Conservation (phyloP, 257 asterid genomes). For the Capsicum chinense region DNA sequence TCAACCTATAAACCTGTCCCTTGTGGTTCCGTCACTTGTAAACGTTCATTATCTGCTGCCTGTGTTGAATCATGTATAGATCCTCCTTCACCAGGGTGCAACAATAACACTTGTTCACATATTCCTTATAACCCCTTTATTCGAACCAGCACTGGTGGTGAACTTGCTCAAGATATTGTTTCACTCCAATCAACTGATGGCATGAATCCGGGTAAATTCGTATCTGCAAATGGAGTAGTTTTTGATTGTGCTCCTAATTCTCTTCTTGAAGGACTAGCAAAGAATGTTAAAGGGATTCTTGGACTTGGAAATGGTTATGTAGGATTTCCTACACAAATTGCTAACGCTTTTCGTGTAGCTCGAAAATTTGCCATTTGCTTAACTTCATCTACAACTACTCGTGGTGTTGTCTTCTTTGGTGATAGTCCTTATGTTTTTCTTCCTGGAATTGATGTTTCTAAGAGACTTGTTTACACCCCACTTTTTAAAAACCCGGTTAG, state of each 20-base stretch:
- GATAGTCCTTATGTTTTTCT: constrained; percentile 20
- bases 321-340: background rate
- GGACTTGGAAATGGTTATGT: constrained; percentile 19
- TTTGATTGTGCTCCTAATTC: background rate
- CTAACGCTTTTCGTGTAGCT: background rate
- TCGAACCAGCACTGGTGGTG: background rate
- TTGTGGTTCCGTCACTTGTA: constrained; percentile 39
- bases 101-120: constrained; percentile 20
- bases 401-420: background rate
- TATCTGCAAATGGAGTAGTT: background rate
- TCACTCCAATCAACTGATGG: constrained; percentile 11
- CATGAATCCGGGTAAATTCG: background rate
- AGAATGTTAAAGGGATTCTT: background rate
- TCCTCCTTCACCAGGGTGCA: constrained; percentile 3
- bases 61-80: background rate
- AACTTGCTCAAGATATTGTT: background rate
- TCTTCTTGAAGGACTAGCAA: constrained; percentile 12
- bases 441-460: background rate
- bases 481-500: constrained; percentile 49
- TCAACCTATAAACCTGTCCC: constrained; percentile 35
- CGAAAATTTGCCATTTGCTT: background rate
- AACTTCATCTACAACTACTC: background rate
- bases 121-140: background rate
- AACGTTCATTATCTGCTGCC: background rate
- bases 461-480: constrained; percentile 37